Evolutionary conservation across 257 asterid species (phyloP), one percentile per base, ranked within the genome.

Genomic region (Lantana camara): DNA sequence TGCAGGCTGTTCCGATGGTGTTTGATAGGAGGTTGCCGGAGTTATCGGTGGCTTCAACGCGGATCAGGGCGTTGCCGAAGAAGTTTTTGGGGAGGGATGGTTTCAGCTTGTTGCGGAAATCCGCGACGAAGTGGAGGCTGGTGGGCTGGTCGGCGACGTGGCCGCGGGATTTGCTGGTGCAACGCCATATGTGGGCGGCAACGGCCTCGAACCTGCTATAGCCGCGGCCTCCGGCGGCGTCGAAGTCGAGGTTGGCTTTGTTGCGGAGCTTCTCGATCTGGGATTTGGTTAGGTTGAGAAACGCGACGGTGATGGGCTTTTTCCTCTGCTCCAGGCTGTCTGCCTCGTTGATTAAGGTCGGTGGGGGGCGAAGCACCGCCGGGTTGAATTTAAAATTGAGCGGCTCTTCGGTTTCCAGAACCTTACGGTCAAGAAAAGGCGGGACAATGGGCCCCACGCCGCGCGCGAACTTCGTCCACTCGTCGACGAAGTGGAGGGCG

Each of bases 161-260:
- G 46, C 83, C 79, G 3, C 96, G 88, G 5, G 95, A 92, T 35
- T 69, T 77, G 81, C 91, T 79, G 0, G 86, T 74, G 60, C 89
- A 79, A 23, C 95, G 86, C 97, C 97, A 89, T 12, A 86, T 76
- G 57, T 89, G 97, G 1, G 97, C 97, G 0, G 88, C 88, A 2
- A 89, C 77, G 32, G 83, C 77, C 74, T 87, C 95, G 35, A 82
- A 89, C 3, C 93, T 62, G 76, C 85, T 87, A 59, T 57, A 80
- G 4, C 77, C 75, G 4, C 80, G 82, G 44, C 70, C 35, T 47
- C 38, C 44, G 30, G 3, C 64, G 38, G 14, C n/a, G 24, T 53
- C 35, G 57, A 63, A 24, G 12, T 74, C 83, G 44, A 63, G 40
- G 57, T 71, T 77, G 15, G 86, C 83, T 12, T 74, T 77, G 67